These are phyloP conservation scores for Xanthoconium purpureum DNA, from an alignment of 768 basidiomycete species.

Conservation along the genomic window DNA sequence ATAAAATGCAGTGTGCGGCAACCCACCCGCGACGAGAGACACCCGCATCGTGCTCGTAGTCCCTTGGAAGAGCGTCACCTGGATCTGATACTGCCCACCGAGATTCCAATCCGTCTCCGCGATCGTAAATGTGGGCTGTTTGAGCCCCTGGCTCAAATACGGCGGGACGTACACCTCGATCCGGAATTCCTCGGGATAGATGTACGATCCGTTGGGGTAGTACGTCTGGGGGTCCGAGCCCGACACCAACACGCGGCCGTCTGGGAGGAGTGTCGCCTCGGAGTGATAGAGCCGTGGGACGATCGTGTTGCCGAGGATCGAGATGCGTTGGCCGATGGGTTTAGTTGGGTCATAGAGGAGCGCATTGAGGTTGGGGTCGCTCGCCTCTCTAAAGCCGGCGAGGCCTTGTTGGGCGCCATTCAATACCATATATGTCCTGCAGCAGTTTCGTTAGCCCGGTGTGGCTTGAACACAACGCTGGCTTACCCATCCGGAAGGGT, in stretches of 20 bases:
- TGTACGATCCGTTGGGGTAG: slow-evolving; percentile 34
- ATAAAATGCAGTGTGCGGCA: too few relatives aligned
- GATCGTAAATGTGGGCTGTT: slow-evolving; percentile 62
- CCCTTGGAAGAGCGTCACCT: slow-evolving; percentile 39
- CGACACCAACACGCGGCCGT: slow-evolving; percentile 71
- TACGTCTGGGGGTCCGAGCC: slow-evolving; percentile 69
- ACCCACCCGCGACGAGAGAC: slow-evolving; percentile 63
- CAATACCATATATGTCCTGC: slow-evolving; percentile 71
- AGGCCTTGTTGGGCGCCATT: slow-evolving; percentile 71
- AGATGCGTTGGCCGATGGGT: slow-evolving; percentile 58
- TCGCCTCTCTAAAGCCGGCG: slow-evolving; percentile 71
- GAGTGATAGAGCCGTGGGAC: slow-evolving; percentile 79
- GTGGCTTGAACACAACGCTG: neutral
- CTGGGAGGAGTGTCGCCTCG: slow-evolving; percentile 69
- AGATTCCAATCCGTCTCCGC: slow-evolving; percentile 61
- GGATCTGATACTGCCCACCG: slow-evolving; percentile 51
- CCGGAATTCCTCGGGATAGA: slow-evolving; percentile 75
- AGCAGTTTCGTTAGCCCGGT: slow-evolving; percentile 11
- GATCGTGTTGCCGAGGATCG: slow-evolving; percentile 64
- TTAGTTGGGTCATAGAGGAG: slow-evolving; percentile 67
- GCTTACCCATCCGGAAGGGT: slow-evolving; percentile 48
- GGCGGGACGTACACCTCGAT: slow-evolving; percentile 83
- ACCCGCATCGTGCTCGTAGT: slow-evolving; percentile 48
- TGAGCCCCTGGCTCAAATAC: slow-evolving; percentile 64
- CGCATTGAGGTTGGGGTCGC: slow-evolving; percentile 59